A percentile compares a stretch with the other conserved stretches of the same genome.
Evolutionary conservation across 225 moss, liverwort and hornwort genomes (phyloP).

Genomic region (Pleurozium schreberi): DNA sequence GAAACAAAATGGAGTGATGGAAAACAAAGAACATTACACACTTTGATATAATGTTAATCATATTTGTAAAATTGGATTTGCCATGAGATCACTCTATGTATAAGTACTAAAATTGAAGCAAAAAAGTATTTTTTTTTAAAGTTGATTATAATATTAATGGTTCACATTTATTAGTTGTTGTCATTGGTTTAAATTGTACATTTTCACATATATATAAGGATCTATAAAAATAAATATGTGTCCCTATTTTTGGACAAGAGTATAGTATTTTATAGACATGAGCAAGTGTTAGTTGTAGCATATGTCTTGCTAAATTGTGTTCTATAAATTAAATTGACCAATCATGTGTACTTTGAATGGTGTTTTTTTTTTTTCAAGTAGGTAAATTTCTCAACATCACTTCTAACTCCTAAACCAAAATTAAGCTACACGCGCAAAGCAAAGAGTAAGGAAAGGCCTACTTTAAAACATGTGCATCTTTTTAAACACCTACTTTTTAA

Average conservation of each 20-base stretch:
- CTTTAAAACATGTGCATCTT: background rate
- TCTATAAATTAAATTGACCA: background rate
- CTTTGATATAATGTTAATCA: background rate
- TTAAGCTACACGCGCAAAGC: background rate
- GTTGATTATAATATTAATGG: background rate
- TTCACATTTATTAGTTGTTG: background rate
- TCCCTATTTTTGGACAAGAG: background rate
- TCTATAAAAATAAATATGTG: background rate
- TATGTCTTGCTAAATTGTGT: background rate
- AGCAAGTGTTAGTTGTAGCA: background rate
- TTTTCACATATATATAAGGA: rapidly evolving
- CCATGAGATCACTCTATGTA: background rate
- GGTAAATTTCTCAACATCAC: background rate
- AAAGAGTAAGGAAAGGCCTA: background rate
- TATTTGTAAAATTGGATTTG: background rate
- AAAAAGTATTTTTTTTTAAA: background rate
- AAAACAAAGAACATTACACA: background rate
- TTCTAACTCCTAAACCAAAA: background rate
- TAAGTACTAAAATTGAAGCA: background rate
- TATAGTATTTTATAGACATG: background rate
- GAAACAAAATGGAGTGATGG: background rate
- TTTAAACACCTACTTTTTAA: background rate
- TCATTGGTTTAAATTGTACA: background rate
- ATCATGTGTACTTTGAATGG: background rate
- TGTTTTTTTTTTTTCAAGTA: background rate